A percentile compares a stretch with the other conserved stretches of the same genome.
Evolutionary conservation across 192 early-diverging fungal species (phyloP).

Genomic region (Spizellomyces punctatus): DNA sequence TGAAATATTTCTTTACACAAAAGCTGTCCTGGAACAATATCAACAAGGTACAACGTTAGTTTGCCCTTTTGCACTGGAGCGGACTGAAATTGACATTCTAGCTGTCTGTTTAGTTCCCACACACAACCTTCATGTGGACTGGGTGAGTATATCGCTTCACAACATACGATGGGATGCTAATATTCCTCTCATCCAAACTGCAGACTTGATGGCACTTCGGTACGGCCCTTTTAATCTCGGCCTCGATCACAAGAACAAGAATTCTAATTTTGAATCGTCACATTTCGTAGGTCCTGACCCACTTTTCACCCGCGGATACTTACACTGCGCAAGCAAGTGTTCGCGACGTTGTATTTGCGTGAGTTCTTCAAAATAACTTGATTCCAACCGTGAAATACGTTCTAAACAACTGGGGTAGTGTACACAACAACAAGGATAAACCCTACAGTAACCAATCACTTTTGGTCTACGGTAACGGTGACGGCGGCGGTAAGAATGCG

Average conservation of each 20-base stretch:
- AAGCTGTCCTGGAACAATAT: constrained; percentile 99
- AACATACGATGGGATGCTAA: too few relatives aligned
- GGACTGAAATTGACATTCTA: not conserved
- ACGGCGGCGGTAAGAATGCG: constrained; percentile 75
- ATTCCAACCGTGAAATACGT: not conserved
- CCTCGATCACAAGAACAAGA: too few relatives aligned
- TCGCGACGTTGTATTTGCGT: constrained; percentile 47
- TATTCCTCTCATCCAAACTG: too few relatives aligned
- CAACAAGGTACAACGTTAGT: constrained; percentile 66
- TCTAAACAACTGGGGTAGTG: constrained; percentile 39
- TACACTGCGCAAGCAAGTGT: constrained; percentile 69
- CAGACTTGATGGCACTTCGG: too few relatives aligned
- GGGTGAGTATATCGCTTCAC: constrained; percentile 37
- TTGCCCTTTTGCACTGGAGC: not conserved
- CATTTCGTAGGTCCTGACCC: constrained; percentile 80
- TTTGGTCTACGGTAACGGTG: constrained; percentile 93
- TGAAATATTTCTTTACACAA: constrained; percentile 98
- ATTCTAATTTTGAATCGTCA: constrained; percentile 49
- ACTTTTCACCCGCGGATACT: constrained; percentile 91
- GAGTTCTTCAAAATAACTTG: not conserved
- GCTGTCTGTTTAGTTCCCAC: constrained; percentile 67
- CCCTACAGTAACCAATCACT: constrained; percentile 84
- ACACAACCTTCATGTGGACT: constrained; percentile 94
- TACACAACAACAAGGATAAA: constrained; percentile 87
- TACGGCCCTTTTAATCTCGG: too few relatives aligned